Evolutionary conservation across 371 early-diverging fungal species (phyloP), one percentile per base, ranked within the genome.

Genomic region (Circinella umbellata): DNA sequence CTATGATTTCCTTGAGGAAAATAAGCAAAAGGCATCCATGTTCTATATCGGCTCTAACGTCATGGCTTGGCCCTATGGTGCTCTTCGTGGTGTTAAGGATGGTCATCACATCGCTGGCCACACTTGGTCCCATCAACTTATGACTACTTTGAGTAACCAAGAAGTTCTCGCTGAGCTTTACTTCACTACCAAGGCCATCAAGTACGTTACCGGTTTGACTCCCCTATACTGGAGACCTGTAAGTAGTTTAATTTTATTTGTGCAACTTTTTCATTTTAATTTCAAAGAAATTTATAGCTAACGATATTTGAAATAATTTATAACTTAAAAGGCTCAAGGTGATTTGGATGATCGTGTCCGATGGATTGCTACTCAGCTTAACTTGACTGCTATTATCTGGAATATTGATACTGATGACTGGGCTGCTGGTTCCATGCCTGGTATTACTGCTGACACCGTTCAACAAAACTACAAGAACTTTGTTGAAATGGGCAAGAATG

Each of bases 91-190:
- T 75, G 73, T 83, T 49, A 61, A 64, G 47, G 83, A 83, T 64
- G 92, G 86, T 20, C 86, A 86, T 67, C 80, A 79, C 18, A 77
- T 88, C 55, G 79, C 79, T 69, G 70, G 71, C 37, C 88, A 88
- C 73, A 86, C 88, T 38, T 88, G 88, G 88, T 82, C 86, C 55
- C 91, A 91, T 68, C 80, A 76, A 15, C 64, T 72, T 20, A 80
- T 88, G 73, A 86, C 89, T 35, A 80, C 86, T 11, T 71, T 85
- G 65, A 77, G 82, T 37, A 87, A 83, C 70, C 73, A 84, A 35
- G 80, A 86, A 70, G 77, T 91, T 9, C 76, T 88, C 42, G 85
- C 89, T 57, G 89, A 91, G 73, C 67, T 89, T 20, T 80, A 87
- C 66, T 83, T 76, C 62, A 81, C 83, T 18, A 76, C 76, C 65